phyloP scores from a whole-genome alignment of 495 filamentous ascomycete genomes.

The Articulospora tetracladia region DNA sequence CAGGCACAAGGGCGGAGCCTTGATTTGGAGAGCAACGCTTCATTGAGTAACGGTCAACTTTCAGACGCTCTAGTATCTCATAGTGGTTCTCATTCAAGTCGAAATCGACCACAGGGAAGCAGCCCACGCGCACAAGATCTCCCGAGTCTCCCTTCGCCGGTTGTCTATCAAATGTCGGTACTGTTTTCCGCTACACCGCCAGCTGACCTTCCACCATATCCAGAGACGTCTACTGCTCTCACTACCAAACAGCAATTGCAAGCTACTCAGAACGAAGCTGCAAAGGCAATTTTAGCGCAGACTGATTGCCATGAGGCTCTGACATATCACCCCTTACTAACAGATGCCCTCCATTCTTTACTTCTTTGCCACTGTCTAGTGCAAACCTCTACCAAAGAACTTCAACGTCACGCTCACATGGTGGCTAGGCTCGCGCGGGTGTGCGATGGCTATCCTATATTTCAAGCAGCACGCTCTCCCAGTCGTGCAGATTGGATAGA shows the following conservation, averaged over 20 bases:
- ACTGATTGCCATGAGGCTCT: slow-evolving; percentile 54
- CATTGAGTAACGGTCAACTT: slow-evolving; percentile 30
- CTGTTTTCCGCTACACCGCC: slow-evolving; percentile 55
- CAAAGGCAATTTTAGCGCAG: slow-evolving; percentile 27
- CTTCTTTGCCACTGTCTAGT: slow-evolving; percentile 68
- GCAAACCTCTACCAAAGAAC: slow-evolving; percentile 69
- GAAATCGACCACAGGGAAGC: slow-evolving; percentile 15
- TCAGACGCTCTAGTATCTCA: slow-evolving; percentile 29
- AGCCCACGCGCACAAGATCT: slow-evolving; percentile 11
- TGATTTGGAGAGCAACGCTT: slow-evolving; percentile 27
- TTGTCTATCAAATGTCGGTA: slow-evolving; percentile 44
- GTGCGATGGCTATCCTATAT: slow-evolving; percentile 75
- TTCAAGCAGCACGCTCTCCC: slow-evolving; percentile 67
- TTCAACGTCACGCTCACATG: slow-evolving; percentile 74
- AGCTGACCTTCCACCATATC: slow-evolving; percentile 53
- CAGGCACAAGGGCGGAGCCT: slow-evolving; percentile 20
- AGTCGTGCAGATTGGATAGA: slow-evolving; percentile 78
- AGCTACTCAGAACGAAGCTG: slow-evolving; percentile 25
- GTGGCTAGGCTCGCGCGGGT: slow-evolving; percentile 68
- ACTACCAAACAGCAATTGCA: slow-evolving; percentile 22
- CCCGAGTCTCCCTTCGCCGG: slow-evolving; percentile 26
- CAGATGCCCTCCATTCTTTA: slow-evolving; percentile 69
- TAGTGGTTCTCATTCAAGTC: slow-evolving; percentile 1
- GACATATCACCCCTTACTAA: slow-evolving; percentile 75
- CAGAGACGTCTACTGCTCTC: slow-evolving; percentile 33